phyloP scores from a whole-genome alignment of 768 basidiomycete species.

The Coprinopsis sp. region DNA sequence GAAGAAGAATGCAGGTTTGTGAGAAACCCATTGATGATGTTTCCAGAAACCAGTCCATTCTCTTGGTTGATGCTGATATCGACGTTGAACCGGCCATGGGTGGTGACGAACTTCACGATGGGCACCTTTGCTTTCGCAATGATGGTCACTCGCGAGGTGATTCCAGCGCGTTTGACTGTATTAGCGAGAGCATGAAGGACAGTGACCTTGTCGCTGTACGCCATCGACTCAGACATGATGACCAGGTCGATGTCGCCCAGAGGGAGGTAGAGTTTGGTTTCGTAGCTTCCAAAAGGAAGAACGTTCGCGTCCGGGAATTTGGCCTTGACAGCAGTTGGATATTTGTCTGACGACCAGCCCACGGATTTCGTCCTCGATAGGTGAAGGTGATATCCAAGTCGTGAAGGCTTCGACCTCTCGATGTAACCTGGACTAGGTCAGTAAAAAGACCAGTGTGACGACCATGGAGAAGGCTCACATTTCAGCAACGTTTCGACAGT shows the following conservation, averaged over 20 bases:
- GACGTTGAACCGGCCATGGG: conserved; percentile 76
- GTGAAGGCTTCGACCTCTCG: conserved; percentile 82
- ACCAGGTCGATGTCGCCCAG: conserved; percentile 95
- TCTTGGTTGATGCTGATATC: conserved; percentile 93
- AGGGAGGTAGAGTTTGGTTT: conserved; percentile 91
- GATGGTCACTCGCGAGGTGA: conserved; percentile 76
- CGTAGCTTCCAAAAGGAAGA: conserved; percentile 86
- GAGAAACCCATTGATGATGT: conserved; percentile 78
- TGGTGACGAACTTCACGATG: conserved; percentile 91
- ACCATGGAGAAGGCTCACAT: conserved; percentile 1
- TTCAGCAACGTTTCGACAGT: conserved; percentile 1
- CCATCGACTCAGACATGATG: conserved; percentile 74
- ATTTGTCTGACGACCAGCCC: conserved; percentile 68
- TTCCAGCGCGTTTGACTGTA: conserved; percentile 64
- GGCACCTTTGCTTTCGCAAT: conserved; percentile 94
- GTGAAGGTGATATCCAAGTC: conserved; percentile 82
- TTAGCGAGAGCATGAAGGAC: conserved; percentile 77
- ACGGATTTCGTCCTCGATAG: conserved; percentile 81
- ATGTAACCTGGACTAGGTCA: conserved; percentile 57
- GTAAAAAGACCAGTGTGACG: background rate
- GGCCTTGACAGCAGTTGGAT: conserved; percentile 53
- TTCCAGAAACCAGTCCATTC: conserved; percentile 75
- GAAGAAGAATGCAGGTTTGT: conserved; percentile 41
- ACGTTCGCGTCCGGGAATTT: conserved; percentile 78
- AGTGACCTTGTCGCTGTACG: conserved; percentile 57